Conservation (phyloP, 2,329 filamentous ascomycete species). For the Elsinoe australis region DNA sequence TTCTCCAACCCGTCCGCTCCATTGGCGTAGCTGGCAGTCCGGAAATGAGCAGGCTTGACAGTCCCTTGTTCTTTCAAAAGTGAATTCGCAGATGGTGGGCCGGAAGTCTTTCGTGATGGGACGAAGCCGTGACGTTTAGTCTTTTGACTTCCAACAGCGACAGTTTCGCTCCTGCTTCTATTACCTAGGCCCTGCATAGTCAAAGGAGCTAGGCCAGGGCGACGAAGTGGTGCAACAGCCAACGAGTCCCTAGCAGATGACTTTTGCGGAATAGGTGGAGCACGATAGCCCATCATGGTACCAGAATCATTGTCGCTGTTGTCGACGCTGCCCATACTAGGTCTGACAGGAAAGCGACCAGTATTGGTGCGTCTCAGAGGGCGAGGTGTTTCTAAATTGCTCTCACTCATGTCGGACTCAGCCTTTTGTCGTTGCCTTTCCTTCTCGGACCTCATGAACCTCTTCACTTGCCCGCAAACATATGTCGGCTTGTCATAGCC, state of each 20-base stretch:
- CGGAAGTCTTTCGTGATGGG: conserved; percentile 46
- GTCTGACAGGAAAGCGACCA: conserved; percentile 55
- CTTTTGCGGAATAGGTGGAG: conserved; percentile 69
- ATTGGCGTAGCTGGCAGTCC: conserved; percentile 28
- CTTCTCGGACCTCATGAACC: conserved; percentile 26
- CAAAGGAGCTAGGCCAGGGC: conserved; percentile 66
- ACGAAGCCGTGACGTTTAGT: conserved; percentile 55
- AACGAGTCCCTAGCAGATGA: conserved; percentile 63
- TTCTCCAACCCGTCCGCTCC: conserved; percentile 24
- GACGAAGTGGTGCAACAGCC: conserved; percentile 36
- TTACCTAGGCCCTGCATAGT: conserved; percentile 62
- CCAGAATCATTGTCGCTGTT: conserved; percentile 48
- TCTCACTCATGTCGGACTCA: conserved; percentile 50
- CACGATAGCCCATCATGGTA: conserved; percentile 25
- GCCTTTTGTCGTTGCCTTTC: conserved; percentile 17
- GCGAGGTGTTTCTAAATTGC: conserved; percentile 67
- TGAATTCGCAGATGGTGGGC: conserved; percentile 24
- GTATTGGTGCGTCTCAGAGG: conserved; percentile 51
- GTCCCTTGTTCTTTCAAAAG: conserved; percentile 24
- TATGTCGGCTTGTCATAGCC: conserved; percentile 48
- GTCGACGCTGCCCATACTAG: conserved; percentile 61
- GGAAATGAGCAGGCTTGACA: conserved; percentile 28
- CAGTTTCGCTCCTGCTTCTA: conserved; percentile 55
- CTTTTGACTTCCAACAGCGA: conserved; percentile 44
- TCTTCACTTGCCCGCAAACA: conserved; percentile 54